Evolutionary conservation across 1,284 basidiomycete genomes (phyloP).

Genomic region (Trichosporon coremiiforme): DNA sequence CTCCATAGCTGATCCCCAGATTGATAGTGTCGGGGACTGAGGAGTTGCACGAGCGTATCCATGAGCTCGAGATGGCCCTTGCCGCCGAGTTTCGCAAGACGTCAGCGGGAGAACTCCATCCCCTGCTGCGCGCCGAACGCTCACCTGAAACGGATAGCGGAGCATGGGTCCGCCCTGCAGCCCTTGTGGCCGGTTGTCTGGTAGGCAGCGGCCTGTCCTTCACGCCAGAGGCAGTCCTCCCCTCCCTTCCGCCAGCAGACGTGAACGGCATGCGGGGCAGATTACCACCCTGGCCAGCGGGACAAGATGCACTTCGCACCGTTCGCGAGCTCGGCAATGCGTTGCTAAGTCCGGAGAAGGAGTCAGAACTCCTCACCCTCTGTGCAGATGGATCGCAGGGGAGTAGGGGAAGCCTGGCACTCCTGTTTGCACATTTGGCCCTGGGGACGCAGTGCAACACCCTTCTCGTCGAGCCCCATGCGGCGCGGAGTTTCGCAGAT

Average conservation of each 20-base stretch:
- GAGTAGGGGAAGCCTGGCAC: neutral
- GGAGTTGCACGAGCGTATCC: conserved; percentile 41
- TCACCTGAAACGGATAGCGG: neutral
- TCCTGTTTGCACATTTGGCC: neutral
- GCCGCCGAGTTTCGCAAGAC: conserved; percentile 25
- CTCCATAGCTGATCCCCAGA: neutral
- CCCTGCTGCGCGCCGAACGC: neutral
- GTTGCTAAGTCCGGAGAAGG: neutral
- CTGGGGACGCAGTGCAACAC: conserved; percentile 6
- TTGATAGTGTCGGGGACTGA: conserved; percentile 42
- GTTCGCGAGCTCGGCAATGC: neutral
- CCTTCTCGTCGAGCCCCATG: neutral
- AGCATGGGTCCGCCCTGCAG: neutral
- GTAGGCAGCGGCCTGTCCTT: neutral
- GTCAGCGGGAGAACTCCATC: neutral
- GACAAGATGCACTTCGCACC: neutral
- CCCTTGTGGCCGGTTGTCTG: neutral
- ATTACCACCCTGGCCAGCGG: neutral
- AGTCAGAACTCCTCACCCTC: neutral
- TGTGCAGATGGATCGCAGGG: neutral
- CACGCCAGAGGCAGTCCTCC: neutral
- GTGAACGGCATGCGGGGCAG: neutral
- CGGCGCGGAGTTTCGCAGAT: neutral
- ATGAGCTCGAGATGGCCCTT: conserved; percentile 1
- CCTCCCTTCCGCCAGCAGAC: neutral